Conservation (phyloP, 202 grass and related monocot genomes). For the Hordeum pubiflorum region DNA sequence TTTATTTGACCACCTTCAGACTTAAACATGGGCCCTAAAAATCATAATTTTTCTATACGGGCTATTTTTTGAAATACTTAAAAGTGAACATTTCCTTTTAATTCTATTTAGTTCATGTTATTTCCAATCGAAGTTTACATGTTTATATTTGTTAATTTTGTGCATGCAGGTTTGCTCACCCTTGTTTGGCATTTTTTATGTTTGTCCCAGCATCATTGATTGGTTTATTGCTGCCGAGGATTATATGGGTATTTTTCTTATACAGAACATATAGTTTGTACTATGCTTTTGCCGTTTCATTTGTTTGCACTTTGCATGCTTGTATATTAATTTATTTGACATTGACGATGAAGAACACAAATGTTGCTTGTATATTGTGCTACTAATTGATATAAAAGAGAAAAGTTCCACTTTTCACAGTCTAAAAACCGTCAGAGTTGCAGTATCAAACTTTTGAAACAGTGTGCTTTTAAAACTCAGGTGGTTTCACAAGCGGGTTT, state of each 20-base stretch:
- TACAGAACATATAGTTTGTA: constrained; percentile 20
- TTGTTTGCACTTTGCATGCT: background rate
- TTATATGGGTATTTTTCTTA: constrained; percentile 59
- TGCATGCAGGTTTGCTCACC: constrained; percentile 81
- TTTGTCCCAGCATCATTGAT: constrained; percentile 78
- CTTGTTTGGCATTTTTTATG: constrained; percentile 89
- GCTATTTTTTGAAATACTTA: background rate
- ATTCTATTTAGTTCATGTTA: background rate
- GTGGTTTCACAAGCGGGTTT: background rate
- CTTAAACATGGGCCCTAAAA: background rate
- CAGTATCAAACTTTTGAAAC: background rate
- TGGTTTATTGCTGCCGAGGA: constrained; percentile 70
- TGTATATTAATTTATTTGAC: constrained; percentile 15
- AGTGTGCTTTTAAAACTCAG: background rate
- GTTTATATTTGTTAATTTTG: constrained; percentile 10
- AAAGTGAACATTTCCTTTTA: background rate
- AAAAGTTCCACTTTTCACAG: background rate
- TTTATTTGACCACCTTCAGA: background rate
- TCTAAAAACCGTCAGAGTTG: background rate
- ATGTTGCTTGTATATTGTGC: background rate
- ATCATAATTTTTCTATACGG: background rate
- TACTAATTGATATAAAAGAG: constrained; percentile 5
- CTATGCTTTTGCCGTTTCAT: background rate
- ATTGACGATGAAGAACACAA: constrained; percentile 4
- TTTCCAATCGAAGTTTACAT: background rate